Base-by-base conservation (phyloP, 805 yeast genomes). In the Hanseniaspora guilliermondii region DNA sequence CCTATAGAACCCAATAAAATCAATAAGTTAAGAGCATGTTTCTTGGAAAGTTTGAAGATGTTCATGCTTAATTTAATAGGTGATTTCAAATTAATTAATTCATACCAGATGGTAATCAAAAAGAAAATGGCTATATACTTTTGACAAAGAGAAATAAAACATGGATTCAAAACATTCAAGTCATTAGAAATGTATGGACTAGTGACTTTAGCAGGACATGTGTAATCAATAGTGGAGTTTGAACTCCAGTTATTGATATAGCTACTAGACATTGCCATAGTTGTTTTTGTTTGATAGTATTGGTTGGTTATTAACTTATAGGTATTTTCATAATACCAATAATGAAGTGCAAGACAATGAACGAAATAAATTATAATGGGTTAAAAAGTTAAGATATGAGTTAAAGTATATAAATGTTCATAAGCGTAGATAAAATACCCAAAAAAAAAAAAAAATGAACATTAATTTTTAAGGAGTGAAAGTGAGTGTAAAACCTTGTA, bases 131-230 rank as follows among this genome's bases (percentile, higher is more conserved):
- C 59, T 12, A 56, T 53, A 6, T 52, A 37, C 1, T 56, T 39
- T 9, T 58, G 60, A 1, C 61, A 57, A 6, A 60, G 22, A 2
- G 69, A 60, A 6, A 67, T 36, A 53, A 67, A 67, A 48, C 70
- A 65, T 16, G 75, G 72, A 27, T 62, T 60, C 33, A 73, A 56
- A 11, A 66, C 65, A 61, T 73, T 62, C 5, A 63, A 60, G 11
- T 67, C 62, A 11, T 59, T 62, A 21, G 71, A 64, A 11, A 67
- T 63, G 30, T 73, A 61, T 4, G 73, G 73, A 22, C n/a, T n/a
- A n/a, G 39, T 27, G 12, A 41, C 22, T 30, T 32, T 30, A 6
- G 32, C 49, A 25, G 45, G 49, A 44, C 55, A 52, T 6, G 32
- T 11, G 21, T 19, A 44, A 16, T 19, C 47, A 21, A 21, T 21